These are phyloP conservation scores for Ophiorrhiza pumila DNA, from an alignment of 257 asterid species.

Conservation along the genomic window DNA sequence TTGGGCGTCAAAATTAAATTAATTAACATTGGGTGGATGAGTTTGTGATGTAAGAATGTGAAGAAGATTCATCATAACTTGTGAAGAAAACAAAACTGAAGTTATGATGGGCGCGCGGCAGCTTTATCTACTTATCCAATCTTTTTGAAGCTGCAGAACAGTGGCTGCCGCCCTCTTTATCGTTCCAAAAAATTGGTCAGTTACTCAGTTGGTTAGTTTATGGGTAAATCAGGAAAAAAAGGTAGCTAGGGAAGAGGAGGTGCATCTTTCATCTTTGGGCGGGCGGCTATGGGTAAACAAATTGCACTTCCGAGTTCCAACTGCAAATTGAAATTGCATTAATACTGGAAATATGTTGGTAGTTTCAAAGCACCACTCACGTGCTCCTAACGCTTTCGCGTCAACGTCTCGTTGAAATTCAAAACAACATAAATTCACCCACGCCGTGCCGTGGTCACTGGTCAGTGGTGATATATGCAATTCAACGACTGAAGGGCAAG, in stretches of 20 bases:
- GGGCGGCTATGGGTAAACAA: conserved; percentile 3
- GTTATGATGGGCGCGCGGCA: not conserved
- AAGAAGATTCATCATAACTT: too few species aligned
- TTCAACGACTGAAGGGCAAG: not conserved
- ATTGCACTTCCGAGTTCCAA: not conserved
- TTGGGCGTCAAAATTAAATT: too few species aligned
- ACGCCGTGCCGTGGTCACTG: not conserved
- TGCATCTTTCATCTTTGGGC: too few species aligned
- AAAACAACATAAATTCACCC: not conserved
- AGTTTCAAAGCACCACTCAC: not conserved
- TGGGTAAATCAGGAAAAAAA: too few species aligned
- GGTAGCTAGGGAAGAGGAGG: not conserved
- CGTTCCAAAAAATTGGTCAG: not conserved
- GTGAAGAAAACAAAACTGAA: not conserved
- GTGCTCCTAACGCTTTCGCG: not conserved
- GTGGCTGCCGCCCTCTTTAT: not conserved
- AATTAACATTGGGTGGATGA: too few species aligned
- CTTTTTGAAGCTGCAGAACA: not conserved
- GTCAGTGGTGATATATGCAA: not conserved
- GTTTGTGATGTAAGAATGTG: too few species aligned
- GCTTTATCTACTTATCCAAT: not conserved
- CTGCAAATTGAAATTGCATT: conserved; percentile 3
- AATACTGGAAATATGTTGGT: not conserved
- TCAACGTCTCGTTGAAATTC: not conserved
- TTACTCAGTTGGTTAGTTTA: not conserved